Base-by-base conservation (phyloP, 192 early-diverging fungal genomes). In the Dissophora globulifera region DNA sequence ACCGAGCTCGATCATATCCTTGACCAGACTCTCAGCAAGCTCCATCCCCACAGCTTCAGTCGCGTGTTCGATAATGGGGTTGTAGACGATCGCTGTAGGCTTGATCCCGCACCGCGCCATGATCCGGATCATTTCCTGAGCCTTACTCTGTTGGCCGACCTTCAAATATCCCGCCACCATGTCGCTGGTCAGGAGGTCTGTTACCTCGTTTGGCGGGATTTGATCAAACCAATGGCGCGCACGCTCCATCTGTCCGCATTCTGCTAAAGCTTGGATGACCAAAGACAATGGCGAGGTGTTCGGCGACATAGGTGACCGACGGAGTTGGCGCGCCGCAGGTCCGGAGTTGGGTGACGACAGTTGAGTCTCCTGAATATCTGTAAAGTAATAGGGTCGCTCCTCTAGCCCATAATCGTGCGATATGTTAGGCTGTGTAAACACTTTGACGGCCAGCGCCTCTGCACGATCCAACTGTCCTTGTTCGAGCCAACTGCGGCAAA, bases 81-180 rank as follows among this genome's bases (percentile, higher is more conserved):
- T 75, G 30, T 66, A 75, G 1, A 75, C 71, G 22, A 75, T 75
- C 7, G 71, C 71, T 8, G 71, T 66, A 9, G 71, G 71, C 31
- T 60, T 59, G 30, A 75, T 57, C 16, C 71, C 71, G 41, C 57
- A 65, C 0, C 62, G 27, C 9, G 71, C 71, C 71, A 75, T 75
- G 50, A 75, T 60, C 50, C 62, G 62, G 45, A 75, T 75, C 31
- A 75, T 57, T n/a, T 75, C 71, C 25, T 75, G 71, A 17, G 71
- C 71, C 17, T 65, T 75, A 47, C 60, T 42, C 35, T 66, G 55
- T 6, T 66, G 62, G 3, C 71, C 71, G 8, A 66, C 33, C 25
- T 38, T 29, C 12, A 75, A 32, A 40, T 75, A 75, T 0, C 71
- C 71, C 7, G 71, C 71, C 9, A 75, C 71, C 71, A 75, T 75